phyloP scores from a whole-genome alignment of 164 flowering plant species.

The Berberis vulgaris region DNA sequence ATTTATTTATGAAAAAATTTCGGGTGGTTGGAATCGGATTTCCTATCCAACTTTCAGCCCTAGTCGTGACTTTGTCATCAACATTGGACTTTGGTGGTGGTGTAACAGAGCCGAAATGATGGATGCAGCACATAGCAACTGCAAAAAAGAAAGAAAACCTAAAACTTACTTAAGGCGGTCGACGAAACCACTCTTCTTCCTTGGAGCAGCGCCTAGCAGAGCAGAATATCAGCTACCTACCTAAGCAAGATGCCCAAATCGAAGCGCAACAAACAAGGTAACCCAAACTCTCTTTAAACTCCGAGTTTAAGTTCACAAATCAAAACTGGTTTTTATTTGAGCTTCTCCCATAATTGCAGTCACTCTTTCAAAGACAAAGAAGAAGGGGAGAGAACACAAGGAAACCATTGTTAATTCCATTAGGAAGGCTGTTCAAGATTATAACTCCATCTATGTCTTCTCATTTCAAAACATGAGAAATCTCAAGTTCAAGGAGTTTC shows the following conservation, averaged over 20 bases:
- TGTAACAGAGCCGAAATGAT: too few species aligned
- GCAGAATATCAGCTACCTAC: too few species aligned
- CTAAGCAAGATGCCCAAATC: background rate
- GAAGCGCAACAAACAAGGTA: background rate
- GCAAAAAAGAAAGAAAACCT: too few species aligned
- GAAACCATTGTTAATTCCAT: slow-evolving; percentile 54
- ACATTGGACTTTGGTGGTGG: too few species aligned
- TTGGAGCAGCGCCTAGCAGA: too few species aligned
- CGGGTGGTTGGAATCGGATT: too few species aligned
- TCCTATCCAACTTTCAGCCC: too few species aligned
- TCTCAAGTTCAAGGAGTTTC: slow-evolving; percentile 11
- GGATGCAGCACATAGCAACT: too few species aligned
- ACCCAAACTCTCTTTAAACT: background rate
- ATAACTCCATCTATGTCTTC: slow-evolving; percentile 58
- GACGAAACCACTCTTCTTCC: too few species aligned
- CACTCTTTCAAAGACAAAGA: slow-evolving; percentile 85
- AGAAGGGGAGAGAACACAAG: slow-evolving; percentile 86
- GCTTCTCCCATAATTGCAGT: slow-evolving; percentile 28
- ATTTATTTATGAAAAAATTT: too few species aligned
- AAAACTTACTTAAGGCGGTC: too few species aligned
- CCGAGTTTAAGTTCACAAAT: background rate
- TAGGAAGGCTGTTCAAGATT: slow-evolving; percentile 62
- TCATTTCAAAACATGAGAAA: slow-evolving; percentile 89
- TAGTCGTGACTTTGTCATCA: too few species aligned
- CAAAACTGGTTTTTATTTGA: background rate